Base-by-base conservation (phyloP, 371 early-diverging fungal genomes). In the Rhizomucor pusillus region DNA sequence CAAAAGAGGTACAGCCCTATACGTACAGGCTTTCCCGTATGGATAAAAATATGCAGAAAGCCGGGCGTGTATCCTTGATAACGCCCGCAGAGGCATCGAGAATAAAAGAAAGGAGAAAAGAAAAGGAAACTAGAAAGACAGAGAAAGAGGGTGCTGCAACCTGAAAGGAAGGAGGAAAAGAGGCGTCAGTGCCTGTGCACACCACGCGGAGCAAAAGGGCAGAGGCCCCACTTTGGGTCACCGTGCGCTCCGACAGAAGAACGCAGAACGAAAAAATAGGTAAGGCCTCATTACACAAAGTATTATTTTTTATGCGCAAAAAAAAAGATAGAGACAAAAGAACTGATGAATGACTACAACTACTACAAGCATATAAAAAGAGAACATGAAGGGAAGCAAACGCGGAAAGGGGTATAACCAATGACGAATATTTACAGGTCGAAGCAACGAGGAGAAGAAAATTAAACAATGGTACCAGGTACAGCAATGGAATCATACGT, bases 1-100 rank as follows among this genome's bases (percentile, higher is more conserved):
- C 51, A 88, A 67, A 43, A 77, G 60, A 1, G 65, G 52, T 11
- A 67, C 62, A 37, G 83, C 72, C 45, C 81, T 67, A 12, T 81
- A 79, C 2, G 86, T 81, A 57, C 79, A 85, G 35, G 72, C 67
- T 9, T 77, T 65, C 18, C 89, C 89, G 56, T 85, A 84, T 41
- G 71, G 72, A 55, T 85, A 86, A 59, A 86, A 88, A 20, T 64
- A 63, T n/a, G 50, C 65, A 33, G 54, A 66, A 6, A 60, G 53
- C 20, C 33, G 50, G 43, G 18, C 43, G 34, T 34, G 36, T 35
- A 53, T 29, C 46, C 50, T 51, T 23, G 41, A 34, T 47, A 57
- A 25, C 39, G 63, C 64, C 56, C 53, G 29, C 35, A 64, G 51
- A 40, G 71, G 71, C 71, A 71, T 71, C 22, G 13, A 52, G 22